phyloP scores from a whole-genome alignment of 495 filamentous ascomycete genomes.

The Penicillium steckii region DNA sequence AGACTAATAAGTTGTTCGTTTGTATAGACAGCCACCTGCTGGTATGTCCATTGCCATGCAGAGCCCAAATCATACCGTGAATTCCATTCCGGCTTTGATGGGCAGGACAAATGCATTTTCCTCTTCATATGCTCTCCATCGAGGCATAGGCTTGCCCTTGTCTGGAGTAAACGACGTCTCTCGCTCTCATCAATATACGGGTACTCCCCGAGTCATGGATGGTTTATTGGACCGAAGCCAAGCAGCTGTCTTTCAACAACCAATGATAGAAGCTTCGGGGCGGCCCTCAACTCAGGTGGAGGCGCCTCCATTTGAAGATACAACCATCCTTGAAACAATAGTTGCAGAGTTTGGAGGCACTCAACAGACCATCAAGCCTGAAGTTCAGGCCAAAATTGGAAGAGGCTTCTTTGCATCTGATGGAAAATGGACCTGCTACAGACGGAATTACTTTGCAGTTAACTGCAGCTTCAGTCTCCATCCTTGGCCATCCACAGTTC shows the following conservation, averaged over 20 bases:
- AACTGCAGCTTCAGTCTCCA: conserved; percentile 75
- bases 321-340: conserved; percentile 57
- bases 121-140: conserved; percentile 33
- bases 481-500: conserved; percentile 46
- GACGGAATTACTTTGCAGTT: conserved; percentile 92
- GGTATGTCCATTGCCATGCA: conserved; percentile 37
- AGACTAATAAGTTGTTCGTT: conserved; percentile 4
- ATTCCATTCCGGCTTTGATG: conserved; percentile 29
- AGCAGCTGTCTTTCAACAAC: conserved; percentile 30
- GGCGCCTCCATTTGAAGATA: conserved; percentile 57
- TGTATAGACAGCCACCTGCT: conserved; percentile 37
- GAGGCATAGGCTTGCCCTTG: conserved; percentile 32
- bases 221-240: conserved; percentile 34
- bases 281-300: conserved; percentile 34
- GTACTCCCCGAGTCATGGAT: conserved; percentile 36
- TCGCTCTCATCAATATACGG: conserved; percentile 32
- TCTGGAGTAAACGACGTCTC: conserved; percentile 36
- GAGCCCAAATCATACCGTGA: conserved; percentile 23
- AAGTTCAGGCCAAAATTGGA: conserved; percentile 83
- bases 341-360: conserved; percentile 44
- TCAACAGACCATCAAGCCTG: conserved; percentile 60
- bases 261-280: conserved; percentile 32
- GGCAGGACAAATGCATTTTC: conserved; percentile 38
- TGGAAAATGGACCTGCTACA: conserved; percentile 92
- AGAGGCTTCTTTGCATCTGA: conserved; percentile 90